A percentile compares a stretch with the other conserved stretches of the same genome.
Conservation (phyloP, 1,139 yeast species). For the Protomyces gravidus region DNA sequence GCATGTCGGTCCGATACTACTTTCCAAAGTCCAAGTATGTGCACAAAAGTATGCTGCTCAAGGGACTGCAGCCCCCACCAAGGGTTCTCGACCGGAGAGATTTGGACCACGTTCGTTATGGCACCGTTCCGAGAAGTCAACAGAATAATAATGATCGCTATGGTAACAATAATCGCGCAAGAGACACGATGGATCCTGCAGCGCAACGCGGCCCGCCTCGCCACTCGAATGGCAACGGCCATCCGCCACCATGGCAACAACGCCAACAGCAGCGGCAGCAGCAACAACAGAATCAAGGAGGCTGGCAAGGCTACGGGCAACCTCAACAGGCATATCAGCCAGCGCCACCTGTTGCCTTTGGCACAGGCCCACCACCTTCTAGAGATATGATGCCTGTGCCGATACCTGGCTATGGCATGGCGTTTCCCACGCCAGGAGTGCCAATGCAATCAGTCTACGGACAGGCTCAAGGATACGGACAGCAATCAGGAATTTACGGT, state of each 20-base stretch:
- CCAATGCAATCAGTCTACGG: neutral
- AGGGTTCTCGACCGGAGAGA: slow-evolving; percentile 20
- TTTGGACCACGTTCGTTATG: slow-evolving; percentile 21
- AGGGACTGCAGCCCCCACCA: slow-evolving; percentile 47
- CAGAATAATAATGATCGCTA: slow-evolving; percentile 17
- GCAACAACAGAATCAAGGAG: neutral
- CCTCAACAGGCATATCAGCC: slow-evolving; percentile 4
- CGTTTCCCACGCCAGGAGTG: neutral
- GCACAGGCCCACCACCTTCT: slow-evolving; percentile 16
- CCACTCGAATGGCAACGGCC: neutral
- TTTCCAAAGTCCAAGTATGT: slow-evolving; percentile 46
- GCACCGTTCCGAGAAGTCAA: slow-evolving; percentile 10
- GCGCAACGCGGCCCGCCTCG: slow-evolving; percentile 10
- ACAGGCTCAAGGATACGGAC: neutral
- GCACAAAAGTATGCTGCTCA: slow-evolving; percentile 73
- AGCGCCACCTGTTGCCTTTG: slow-evolving; percentile 12
- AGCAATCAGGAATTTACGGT: neutral
- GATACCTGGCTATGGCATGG: slow-evolving; percentile 9
- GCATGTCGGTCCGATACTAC: slow-evolving; percentile 55
- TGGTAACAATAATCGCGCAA: slow-evolving; percentile 22
- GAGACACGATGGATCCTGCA: slow-evolving; percentile 21
- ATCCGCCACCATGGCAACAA: slow-evolving; percentile 16
- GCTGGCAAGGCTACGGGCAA: slow-evolving; percentile 18
- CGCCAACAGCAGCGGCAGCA: slow-evolving; percentile 11
- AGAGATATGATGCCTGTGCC: slow-evolving; percentile 15